phyloP scores from a whole-genome alignment of 2,329 filamentous ascomycete species.

The Diaporthe vexans region DNA sequence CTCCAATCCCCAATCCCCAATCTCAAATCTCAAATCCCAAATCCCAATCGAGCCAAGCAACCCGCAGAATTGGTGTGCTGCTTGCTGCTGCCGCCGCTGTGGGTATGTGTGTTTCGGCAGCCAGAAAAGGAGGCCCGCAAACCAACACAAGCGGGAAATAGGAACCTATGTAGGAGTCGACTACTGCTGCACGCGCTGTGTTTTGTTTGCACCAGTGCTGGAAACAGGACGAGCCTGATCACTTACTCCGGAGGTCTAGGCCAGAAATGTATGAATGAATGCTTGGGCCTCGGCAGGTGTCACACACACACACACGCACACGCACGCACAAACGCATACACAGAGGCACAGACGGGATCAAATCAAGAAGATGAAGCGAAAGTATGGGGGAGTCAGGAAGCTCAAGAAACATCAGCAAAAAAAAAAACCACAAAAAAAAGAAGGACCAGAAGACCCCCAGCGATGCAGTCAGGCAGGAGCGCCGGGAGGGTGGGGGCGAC shows the following conservation, averaged over 20 bases:
- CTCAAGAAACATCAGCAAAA: not conserved
- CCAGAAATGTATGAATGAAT: constrained; percentile 11
- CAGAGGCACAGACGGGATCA: constrained; percentile 11
- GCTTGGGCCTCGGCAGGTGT: constrained; percentile 7
- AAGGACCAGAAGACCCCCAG: not conserved
- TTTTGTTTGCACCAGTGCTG: constrained; percentile 11
- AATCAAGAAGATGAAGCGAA: constrained; percentile 30
- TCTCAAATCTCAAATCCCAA: not conserved
- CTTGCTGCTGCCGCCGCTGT: not conserved
- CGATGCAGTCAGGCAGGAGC: constrained; percentile 16
- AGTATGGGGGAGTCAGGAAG: constrained; percentile 6
- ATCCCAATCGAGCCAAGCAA: constrained; percentile 7
- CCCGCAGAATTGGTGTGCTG: not conserved
- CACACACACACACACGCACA: constrained; percentile 2
- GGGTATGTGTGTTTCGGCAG: constrained; percentile 21
- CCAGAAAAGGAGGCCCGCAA: constrained; percentile 2
- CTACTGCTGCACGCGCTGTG: constrained; percentile 8
- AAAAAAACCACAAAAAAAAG: not conserved
- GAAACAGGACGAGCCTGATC: constrained; percentile 23
- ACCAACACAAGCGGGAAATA: constrained; percentile 4
- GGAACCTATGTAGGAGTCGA: constrained; percentile 6
- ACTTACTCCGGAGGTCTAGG: constrained; percentile 8
- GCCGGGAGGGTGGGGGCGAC: constrained; percentile 4
- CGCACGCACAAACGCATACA: not conserved
- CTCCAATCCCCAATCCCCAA: constrained; percentile 10